phyloP scores from a whole-genome alignment of 305 asterid species.

The Fraxinus greggii region DNA sequence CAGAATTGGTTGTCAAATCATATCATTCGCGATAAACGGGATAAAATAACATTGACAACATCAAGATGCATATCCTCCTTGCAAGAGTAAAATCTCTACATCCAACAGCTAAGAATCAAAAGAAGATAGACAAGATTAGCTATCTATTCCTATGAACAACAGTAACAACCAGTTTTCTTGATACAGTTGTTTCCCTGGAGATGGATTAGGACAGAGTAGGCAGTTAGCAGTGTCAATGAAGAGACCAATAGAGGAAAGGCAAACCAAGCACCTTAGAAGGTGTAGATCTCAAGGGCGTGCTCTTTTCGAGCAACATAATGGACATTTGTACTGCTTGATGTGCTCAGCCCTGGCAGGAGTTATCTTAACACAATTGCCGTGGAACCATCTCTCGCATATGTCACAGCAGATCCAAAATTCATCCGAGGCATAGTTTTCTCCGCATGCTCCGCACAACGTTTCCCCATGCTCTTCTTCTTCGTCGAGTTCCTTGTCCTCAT shows the following conservation, averaged over 20 bases:
- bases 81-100: neutral
- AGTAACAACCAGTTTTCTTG: neutral
- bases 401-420: slow-evolving; percentile 59
- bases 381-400: slow-evolving; percentile 59
- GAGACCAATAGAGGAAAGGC: slow-evolving; percentile 19
- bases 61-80: neutral
- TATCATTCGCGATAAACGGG: neutral
- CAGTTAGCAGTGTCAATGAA: slow-evolving; percentile 19
- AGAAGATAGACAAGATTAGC: neutral
- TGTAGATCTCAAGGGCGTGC: slow-evolving; percentile 32
- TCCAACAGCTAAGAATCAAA: neutral
- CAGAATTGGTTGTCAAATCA: neutral
- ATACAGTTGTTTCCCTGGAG: neutral
- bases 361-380: slow-evolving; percentile 58
- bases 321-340: slow-evolving; percentile 66
- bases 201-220: slow-evolving; percentile 3
- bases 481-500: slow-evolving; percentile 40
- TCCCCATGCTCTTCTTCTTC: slow-evolving; percentile 53
- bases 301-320: slow-evolving; percentile 47
- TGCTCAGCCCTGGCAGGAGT: slow-evolving; percentile 59
- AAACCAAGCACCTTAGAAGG: slow-evolving; percentile 15
- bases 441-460: slow-evolving; percentile 54
- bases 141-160: neutral
- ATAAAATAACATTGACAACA: neutral
- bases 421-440: slow-evolving; percentile 44